A percentile compares a stretch with the other conserved stretches of the same genome.
These are phyloP conservation scores for Colletotrichum sojae DNA, from an alignment of 2,329 filamentous ascomycete genomes.

Conservation along the genomic window DNA sequence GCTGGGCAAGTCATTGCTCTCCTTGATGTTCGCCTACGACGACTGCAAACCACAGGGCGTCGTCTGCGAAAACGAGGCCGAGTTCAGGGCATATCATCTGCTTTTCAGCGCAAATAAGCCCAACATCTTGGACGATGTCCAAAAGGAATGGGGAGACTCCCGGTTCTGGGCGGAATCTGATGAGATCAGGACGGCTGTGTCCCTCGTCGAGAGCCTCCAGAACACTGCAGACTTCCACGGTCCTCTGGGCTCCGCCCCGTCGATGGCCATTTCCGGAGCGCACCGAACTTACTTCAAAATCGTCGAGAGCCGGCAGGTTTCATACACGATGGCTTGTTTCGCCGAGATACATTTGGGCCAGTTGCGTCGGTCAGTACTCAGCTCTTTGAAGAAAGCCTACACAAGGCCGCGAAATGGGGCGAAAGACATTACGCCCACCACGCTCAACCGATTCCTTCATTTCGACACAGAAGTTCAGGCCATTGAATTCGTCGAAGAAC, in stretches of 20 bases:
- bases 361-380: conserved; percentile 71
- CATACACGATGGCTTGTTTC: conserved; percentile 79
- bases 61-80: conserved; percentile 72
- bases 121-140: conserved; percentile 66
- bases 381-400: conserved; percentile 68
- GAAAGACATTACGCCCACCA: conserved; percentile 71
- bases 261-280: conserved; percentile 64
- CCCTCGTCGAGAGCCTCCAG: conserved; percentile 72
- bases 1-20: conserved; percentile 75
- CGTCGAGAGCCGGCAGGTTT: conserved; percentile 68
- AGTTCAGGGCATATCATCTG: conserved; percentile 77
- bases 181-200: conserved; percentile 73
- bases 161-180: conserved; percentile 68
- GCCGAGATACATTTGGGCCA: conserved; percentile 77
- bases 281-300: conserved; percentile 73
- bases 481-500: conserved; percentile 73
- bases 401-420: conserved; percentile 69
- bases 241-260: conserved; percentile 66
- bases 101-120: conserved; percentile 73
- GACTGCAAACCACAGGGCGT: conserved; percentile 73
- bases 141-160: conserved; percentile 68
- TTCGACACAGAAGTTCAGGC: conserved; percentile 80
- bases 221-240: conserved; percentile 71
- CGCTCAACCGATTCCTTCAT: conserved; percentile 70
- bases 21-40: conserved; percentile 76